phyloP scores from a whole-genome alignment of 257 asterid genomes.

The Solanum acaule region DNA sequence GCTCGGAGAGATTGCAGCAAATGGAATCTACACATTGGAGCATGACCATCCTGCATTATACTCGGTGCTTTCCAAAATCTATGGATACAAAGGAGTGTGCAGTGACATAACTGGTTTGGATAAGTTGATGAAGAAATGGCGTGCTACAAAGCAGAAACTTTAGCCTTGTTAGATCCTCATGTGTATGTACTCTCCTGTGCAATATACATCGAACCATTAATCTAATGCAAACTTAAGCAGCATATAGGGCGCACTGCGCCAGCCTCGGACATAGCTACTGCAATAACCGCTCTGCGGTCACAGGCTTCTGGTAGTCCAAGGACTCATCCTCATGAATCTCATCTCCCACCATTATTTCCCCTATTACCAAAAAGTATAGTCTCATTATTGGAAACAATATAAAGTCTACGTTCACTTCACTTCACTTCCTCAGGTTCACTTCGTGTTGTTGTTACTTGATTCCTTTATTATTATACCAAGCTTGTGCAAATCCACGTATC shows the following conservation, averaged over 20 bases:
- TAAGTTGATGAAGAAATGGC: not conserved
- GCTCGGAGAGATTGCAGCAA: not conserved
- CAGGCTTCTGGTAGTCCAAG: not conserved
- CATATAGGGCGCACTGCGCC: not conserved
- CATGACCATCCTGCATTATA: not conserved
- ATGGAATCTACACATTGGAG: not conserved
- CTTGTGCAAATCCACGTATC: not conserved
- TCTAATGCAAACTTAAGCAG: not conserved
- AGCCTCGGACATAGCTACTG: conserved; percentile 20
- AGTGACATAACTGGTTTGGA: not conserved
- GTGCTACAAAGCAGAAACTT: not conserved
- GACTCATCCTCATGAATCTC: not conserved
- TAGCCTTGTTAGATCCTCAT: not conserved
- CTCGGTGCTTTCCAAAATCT: not conserved
- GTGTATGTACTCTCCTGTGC: not conserved
- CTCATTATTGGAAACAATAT: not conserved
- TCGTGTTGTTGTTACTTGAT: not conserved
- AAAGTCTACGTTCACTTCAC: fast-evolving
- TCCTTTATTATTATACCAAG: not conserved
- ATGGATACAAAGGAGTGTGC: not conserved
- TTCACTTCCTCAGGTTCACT: too few relatives aligned
- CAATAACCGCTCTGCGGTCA: not conserved
- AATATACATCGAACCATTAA: not conserved
- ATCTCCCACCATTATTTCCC: not conserved
- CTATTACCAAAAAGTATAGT: too few relatives aligned